Conservation (phyloP, 257 asterid genomes). For the Jacaranda mimosifolia region DNA sequence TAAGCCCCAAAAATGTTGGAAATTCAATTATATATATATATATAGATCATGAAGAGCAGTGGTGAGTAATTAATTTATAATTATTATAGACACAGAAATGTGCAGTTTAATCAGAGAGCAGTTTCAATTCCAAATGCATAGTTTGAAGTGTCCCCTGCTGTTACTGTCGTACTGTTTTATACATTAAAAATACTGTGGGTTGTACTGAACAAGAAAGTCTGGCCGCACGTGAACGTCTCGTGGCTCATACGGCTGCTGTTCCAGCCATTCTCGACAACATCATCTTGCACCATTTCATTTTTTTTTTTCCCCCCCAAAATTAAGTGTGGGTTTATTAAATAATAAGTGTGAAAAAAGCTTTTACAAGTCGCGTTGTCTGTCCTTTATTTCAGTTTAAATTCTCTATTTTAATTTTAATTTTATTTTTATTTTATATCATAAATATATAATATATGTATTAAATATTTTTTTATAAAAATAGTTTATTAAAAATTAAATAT, state of each 20-base stretch:
- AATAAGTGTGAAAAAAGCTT: background rate
- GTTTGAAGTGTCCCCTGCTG: slow-evolving; percentile 45
- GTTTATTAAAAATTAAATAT: too few species aligned
- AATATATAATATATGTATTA: too few species aligned
- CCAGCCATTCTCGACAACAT: slow-evolving; percentile 29
- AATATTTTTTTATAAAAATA: too few species aligned
- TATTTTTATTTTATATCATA: too few species aligned
- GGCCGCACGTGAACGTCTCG: slow-evolving; percentile 72
- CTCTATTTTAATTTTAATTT: too few species aligned
- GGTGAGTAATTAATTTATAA: slow-evolving; percentile 17
- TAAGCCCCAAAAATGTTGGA: slow-evolving; percentile 35
- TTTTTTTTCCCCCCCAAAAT: background rate
- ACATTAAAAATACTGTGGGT: slow-evolving; percentile 21
- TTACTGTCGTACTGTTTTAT: slow-evolving; percentile 39
- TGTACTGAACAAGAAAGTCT: slow-evolving; percentile 52
- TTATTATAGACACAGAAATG: slow-evolving; percentile 21
- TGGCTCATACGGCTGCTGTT: slow-evolving; percentile 45
- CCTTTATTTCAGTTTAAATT: too few species aligned
- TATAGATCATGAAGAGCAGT: slow-evolving; percentile 31
- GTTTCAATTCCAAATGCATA: background rate
- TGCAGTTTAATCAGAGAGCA: slow-evolving; percentile 3
- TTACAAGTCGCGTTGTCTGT: too few species aligned
- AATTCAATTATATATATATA: slow-evolving; percentile 23
- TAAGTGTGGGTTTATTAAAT: background rate
- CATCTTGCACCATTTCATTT: too few species aligned